Base-by-base conservation (phyloP, 1,139 yeast species). In the Kurtzmaniella quercitrusa region DNA sequence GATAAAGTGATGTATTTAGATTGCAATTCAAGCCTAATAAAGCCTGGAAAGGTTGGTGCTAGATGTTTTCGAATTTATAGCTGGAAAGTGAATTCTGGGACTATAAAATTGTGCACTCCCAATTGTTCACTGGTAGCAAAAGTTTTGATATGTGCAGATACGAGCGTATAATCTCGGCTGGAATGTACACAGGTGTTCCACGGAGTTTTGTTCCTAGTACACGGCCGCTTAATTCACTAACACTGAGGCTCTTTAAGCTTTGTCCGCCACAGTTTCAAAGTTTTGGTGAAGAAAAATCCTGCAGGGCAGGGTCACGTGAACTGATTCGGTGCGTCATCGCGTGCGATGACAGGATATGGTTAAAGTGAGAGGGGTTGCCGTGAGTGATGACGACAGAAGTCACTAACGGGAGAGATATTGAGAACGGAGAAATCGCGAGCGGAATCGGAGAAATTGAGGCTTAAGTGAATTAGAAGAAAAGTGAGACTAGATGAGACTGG, bases 251-350 rank as follows among this genome's bases (percentile, higher is more conserved):
- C 30, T 11, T 11, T 12, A 26, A 26, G 30, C 30, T 26, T 26
- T 26, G 30, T 26, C 30, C 30, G 30, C 30, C 30, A 26, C 30
- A 26, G 30, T 26, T n/a, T n/a, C n/a, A n/a, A n/a, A n/a, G n/a
- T n/a, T 26, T 26, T 6, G n/a, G 30, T 6, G 9, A 14, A 4
- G 5, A 26, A 26, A 9, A 26, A 11, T 9, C 9, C n/a, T 26
- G n/a, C 30, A 26, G 30, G 12, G 3, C 12, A 3, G 6, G 5
- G 5, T 26, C 30, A 26, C 30, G 30, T 26, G 30, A 26, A 14
- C 6, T 4, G n/a, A 14, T 6, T 26, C 30, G 30, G 30, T 26
- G 30, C n/a, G 30, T 26, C 30, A 26, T 26, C 30, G 30, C 12
- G 30, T n/a, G n/a, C 30, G 30, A 26, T 26, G 30, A 6, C 30